phyloP scores from a whole-genome alignment of 345 rosid species.

The Alliaria petiolata region DNA sequence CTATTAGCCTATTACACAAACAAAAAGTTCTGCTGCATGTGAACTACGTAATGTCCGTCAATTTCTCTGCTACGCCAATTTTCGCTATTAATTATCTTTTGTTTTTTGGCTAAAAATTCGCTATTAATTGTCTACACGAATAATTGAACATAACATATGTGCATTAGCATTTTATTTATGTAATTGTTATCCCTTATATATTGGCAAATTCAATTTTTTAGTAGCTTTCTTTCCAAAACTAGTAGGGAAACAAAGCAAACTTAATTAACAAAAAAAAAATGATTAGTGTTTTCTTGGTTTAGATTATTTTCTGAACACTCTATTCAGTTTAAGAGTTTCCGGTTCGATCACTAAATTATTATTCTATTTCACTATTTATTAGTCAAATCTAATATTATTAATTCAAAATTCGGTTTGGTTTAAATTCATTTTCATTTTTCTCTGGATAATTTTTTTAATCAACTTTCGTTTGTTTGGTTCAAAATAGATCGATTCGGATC shows the following conservation, averaged over 20 bases:
- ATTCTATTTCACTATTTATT: too few species aligned
- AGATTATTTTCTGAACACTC: too few species aligned
- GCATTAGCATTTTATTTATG: background rate
- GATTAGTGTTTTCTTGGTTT: too few species aligned
- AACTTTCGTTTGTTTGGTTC: background rate
- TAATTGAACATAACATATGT: constrained; percentile 7
- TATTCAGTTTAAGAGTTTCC: too few species aligned
- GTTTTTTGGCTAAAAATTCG: too few species aligned
- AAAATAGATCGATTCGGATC: background rate
- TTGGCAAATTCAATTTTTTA: background rate
- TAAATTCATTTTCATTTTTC: background rate
- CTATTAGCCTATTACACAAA: constrained; percentile 7
- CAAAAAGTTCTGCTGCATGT: constrained; percentile 20
- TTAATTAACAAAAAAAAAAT: too few species aligned
- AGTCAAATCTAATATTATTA: too few species aligned
- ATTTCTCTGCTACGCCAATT: background rate
- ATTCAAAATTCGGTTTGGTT: background rate
- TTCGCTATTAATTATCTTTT: background rate
- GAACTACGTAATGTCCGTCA: constrained; percentile 33
- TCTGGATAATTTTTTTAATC: background rate
- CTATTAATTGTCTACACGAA: constrained; percentile 18
- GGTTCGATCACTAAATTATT: too few species aligned
- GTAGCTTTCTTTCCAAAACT: too few species aligned
- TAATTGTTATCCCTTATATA: too few species aligned
- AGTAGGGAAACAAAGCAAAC: too few species aligned